These are phyloP conservation scores for Lepidium sativum DNA, from an alignment of 345 rosid species.

Conservation along the genomic window DNA sequence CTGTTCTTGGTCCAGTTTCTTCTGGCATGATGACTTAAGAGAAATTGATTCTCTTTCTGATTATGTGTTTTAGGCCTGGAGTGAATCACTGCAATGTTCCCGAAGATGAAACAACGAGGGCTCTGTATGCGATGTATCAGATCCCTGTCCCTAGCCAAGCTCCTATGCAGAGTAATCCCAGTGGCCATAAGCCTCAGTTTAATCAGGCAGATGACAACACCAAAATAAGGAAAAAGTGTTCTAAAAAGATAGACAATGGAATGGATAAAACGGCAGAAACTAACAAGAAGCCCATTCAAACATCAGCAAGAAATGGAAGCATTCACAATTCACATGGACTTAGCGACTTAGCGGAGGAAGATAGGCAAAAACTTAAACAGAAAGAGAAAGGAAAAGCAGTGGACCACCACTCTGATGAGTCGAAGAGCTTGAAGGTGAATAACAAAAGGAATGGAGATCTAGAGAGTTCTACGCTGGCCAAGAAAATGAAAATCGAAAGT, in stretches of 20 bases:
- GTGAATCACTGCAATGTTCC: constrained; percentile 65
- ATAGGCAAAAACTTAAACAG: constrained; percentile 41
- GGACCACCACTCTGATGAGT: constrained; percentile 42
- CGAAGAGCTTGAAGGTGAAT: constrained; percentile 46
- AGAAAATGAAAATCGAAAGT: constrained; percentile 57
- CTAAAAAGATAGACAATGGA: constrained; percentile 36
- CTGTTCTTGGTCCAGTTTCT: not conserved
- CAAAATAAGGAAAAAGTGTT: constrained; percentile 44
- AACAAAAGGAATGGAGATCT: constrained; percentile 48
- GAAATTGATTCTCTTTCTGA: constrained; percentile 14
- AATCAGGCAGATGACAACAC: constrained; percentile 21
- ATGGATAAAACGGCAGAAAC: constrained; percentile 36
- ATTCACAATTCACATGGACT: constrained; percentile 36
- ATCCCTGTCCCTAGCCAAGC: constrained; percentile 37
- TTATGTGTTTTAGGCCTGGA: constrained; percentile 57
- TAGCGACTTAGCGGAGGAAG: constrained; percentile 30
- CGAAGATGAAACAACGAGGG: constrained; percentile 75
- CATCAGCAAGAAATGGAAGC: constrained; percentile 32
- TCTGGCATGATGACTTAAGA: not conserved
- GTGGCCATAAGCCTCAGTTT: constrained; percentile 16
- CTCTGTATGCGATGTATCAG: constrained; percentile 40
- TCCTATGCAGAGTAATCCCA: constrained; percentile 32
- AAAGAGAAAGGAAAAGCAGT: constrained; percentile 51
- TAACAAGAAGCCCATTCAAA: constrained; percentile 38
- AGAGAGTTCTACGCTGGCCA: constrained; percentile 40